Conservation (phyloP, 1,284 basidiomycete species). For the Chalciporus sp. region DNA sequence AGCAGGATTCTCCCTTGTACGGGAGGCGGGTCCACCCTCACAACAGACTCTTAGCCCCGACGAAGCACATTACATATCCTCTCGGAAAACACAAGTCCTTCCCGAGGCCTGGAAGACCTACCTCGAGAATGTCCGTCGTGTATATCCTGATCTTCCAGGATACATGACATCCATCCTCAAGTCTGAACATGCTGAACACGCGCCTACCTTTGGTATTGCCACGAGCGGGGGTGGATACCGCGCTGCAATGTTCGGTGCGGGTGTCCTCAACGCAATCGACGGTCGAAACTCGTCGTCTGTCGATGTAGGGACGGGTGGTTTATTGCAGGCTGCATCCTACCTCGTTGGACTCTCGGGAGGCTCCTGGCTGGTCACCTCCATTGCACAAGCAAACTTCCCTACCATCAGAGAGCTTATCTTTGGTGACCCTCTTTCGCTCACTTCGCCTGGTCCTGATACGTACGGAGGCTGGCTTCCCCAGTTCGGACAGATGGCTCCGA, state of each 20-base stretch:
- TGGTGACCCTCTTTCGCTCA: too few species aligned
- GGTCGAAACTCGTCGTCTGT: constrained; percentile 34
- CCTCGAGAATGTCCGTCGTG: constrained; percentile 27
- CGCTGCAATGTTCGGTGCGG: constrained; percentile 46
- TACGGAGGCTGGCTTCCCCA: too few species aligned
- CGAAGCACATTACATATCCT: constrained; percentile 24
- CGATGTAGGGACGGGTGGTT: constrained; percentile 28
- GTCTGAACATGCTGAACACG: neutral
- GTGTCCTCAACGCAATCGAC: constrained; percentile 46
- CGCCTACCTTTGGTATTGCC: constrained; percentile 40
- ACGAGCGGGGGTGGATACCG: constrained; percentile 46
- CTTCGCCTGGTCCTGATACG: too few species aligned
- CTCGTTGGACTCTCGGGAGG: too few species aligned
- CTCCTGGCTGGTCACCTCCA: too few species aligned
- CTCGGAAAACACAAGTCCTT: constrained; percentile 19
- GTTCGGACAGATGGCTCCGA: too few species aligned
- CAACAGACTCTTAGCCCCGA: constrained; percentile 23
- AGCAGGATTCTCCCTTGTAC: constrained; percentile 25
- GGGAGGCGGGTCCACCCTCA: constrained; percentile 16
- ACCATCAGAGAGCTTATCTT: constrained; percentile 33
- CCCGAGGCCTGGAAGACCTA: constrained; percentile 26
- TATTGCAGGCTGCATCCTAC: too few species aligned
- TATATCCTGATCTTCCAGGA: constrained; percentile 16
- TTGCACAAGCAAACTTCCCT: constrained; percentile 28
- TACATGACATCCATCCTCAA: constrained; percentile 33